Base-by-base conservation (phyloP, 495 filamentous ascomycete genomes). In the Aspergillus incahuasiensis region DNA sequence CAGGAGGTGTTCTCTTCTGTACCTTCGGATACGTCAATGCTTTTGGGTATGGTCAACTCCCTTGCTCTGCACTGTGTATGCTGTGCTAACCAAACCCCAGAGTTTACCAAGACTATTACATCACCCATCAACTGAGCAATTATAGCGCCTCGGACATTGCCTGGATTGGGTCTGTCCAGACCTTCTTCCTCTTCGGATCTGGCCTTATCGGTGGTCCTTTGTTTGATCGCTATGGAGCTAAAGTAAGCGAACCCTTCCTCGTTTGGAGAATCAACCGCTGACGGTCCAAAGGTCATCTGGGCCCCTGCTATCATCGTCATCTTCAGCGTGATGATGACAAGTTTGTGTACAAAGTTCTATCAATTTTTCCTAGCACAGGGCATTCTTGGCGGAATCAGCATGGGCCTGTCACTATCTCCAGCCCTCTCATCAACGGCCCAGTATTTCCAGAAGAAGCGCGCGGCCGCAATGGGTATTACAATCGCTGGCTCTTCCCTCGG, bases 401-500 rank as follows among this genome's bases (percentile, higher is more conserved):
- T 53, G 21, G 64, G 61, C 3, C 25, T 64, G 11, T 6, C 59
- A 7, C 32, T 47, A 18, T 19, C 46, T 15, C 73, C 73, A 0
- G 65, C 65, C 2, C 38, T 74, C 6, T 51, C 68, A 1, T 55
- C 63, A 2, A 59, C 72, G 1, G 56, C 58, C 3, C 61, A 69
- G 24, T 74, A 72, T 52, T 77, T 78, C 50, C 52, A 58, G 38
- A 65, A 65, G 8, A 65, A 65, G 30, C 47, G 70, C 21, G 65
- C 60, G 1, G 40, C 68, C 0, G 71, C 73, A 0, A 44, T 71
- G 21, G 74, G 71, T 0, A 45, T 76, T 11, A 60, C 58, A 0
- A 57, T 85, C 0, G 70, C 72, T 25, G 89, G 89, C 0, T 70
- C 71, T 0, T 67, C 66, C 6, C 22, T 71, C 6, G 68, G 64